phyloP scores from a whole-genome alignment of 1,284 basidiomycete genomes.

The Sutorius eximius region DNA sequence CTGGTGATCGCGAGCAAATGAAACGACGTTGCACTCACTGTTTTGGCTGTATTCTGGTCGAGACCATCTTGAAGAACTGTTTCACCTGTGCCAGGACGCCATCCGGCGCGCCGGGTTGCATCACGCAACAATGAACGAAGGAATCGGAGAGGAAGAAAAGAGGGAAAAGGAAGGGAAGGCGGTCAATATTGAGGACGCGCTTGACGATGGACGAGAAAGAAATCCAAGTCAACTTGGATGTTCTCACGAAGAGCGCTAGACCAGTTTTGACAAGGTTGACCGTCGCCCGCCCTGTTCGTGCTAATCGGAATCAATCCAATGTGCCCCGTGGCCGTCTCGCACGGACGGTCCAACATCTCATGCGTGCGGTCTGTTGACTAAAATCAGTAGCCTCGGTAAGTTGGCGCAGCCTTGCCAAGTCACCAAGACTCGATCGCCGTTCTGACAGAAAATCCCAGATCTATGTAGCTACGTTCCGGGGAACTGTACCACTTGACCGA shows the following conservation, averaged over 20 bases:
- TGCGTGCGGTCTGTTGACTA: no score
- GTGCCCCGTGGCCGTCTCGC: no score
- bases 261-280: neutral
- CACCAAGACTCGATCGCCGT: no score
- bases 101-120: constrained; percentile 11
- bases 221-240: neutral
- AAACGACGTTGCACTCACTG: constrained; percentile 13
- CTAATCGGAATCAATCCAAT: no score
- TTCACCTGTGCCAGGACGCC: constrained; percentile 20
- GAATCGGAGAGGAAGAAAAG: neutral
- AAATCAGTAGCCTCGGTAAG: no score
- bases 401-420: no score
- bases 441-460: no score
- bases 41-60: constrained; percentile 18
- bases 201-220: neutral
- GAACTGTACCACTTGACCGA: no score
- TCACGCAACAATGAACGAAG: constrained; percentile 1
- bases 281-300: no score
- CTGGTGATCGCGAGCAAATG: neutral
- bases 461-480: no score
- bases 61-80: constrained; percentile 12
- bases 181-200: constrained; percentile 1
- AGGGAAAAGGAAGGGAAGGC: neutral
- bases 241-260: constrained; percentile 2
- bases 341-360: no score